Conservation (phyloP, 768 basidiomycete genomes). For the Auriscalpium vulgare region DNA sequence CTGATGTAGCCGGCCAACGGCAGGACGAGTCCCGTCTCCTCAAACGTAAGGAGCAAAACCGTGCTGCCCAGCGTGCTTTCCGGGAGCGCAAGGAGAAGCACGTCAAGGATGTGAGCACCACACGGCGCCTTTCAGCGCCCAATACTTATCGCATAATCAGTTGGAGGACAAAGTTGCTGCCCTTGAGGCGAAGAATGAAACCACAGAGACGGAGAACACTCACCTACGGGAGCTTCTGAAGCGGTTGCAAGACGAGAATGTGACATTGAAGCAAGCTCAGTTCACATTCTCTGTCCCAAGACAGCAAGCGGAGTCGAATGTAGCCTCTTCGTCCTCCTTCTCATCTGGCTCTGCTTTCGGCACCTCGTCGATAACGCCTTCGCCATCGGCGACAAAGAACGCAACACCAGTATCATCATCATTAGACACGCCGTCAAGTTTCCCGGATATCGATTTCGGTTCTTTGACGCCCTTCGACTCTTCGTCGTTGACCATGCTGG, state of each 20-base stretch:
- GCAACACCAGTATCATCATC: constrained; percentile 24
- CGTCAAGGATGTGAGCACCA: constrained; percentile 79
- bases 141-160: constrained; percentile 29
- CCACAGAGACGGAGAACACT: constrained; percentile 70
- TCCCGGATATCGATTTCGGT: constrained; percentile 45
- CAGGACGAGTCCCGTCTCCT: constrained; percentile 68
- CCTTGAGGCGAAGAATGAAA: constrained; percentile 76
- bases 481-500: constrained; percentile 51
- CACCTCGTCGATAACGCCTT: constrained; percentile 1
- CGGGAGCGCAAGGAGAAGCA: constrained; percentile 96
- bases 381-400: constrained; percentile 13
- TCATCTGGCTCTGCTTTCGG: constrained; percentile 1
- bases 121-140: background rate
- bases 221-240: constrained; percentile 81
- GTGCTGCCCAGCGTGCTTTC: constrained; percentile 96
- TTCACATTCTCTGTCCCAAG: constrained; percentile 82
- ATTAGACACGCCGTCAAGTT: constrained; percentile 18
- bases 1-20: constrained; percentile 2
- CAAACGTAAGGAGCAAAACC: constrained; percentile 95
- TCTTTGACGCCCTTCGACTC: constrained; percentile 68
- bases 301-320: constrained; percentile 13
- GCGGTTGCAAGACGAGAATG: constrained; percentile 82
- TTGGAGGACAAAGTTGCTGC: constrained; percentile 87
- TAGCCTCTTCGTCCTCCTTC: constrained; percentile 12
- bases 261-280: constrained; percentile 66